phyloP scores from a whole-genome alignment of 108 stramenopile genomes.

The Skeletonema marinoi region DNA sequence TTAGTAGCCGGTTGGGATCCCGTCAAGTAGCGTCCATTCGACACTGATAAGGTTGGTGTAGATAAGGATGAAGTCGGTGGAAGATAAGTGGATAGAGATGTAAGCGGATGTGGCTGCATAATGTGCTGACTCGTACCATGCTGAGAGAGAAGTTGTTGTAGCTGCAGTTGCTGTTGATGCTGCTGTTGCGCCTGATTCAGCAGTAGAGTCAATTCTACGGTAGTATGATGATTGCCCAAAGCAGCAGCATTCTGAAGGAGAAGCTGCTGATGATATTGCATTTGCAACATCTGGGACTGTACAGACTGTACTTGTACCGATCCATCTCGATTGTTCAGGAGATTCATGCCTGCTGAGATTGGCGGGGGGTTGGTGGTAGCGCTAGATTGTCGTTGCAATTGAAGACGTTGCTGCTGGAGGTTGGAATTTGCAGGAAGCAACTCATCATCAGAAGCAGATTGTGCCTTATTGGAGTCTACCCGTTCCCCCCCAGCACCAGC shows the following conservation, averaged over 20 bases:
- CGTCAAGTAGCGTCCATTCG: not conserved
- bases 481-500: not conserved
- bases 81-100: not conserved
- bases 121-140: not conserved
- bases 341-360: not conserved
- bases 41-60: not conserved
- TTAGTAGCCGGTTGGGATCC: not conserved
- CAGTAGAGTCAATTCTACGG: not conserved
- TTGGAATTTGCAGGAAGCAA: not conserved
- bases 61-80: not conserved
- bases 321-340: not conserved
- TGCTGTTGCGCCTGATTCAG: not conserved
- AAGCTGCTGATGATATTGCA: not conserved
- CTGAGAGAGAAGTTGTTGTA: not conserved
- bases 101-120: not conserved
- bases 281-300: not conserved
- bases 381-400: not conserved
- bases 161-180: not conserved
- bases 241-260: not conserved
- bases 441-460: not conserved
- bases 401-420: not conserved
- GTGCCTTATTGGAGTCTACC: not conserved
- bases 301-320: not conserved
- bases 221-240: not conserved
- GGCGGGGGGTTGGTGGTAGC: not conserved